Evolutionary conservation across 2,329 filamentous ascomycete genomes (phyloP), one percentile per base, ranked within the genome.

Genomic region (Trichocomaceae sp.): DNA sequence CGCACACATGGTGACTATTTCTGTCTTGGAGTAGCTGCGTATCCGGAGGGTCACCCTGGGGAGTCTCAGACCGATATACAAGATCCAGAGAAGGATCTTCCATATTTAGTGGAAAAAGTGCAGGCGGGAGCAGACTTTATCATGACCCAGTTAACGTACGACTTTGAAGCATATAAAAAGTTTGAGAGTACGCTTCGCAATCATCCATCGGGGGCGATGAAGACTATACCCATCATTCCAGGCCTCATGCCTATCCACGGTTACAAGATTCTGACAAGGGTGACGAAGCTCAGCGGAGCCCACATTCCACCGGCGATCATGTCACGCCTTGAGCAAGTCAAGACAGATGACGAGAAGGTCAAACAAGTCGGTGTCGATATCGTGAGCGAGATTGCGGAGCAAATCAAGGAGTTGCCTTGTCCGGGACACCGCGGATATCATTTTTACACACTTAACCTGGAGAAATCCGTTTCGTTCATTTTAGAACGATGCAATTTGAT

Each of bases 91-190:
- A 74, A 76, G 52, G 93, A 99, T 72, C 74, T 99, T 57, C 88
- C 91, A 0, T 95, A 87, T 65, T 78, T 99, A 52, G 83, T 95
- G 10, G 90, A 96, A 62, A 99, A 99, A 79, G 87, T 86, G 0
- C 79, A 86, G 63, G 93, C 93, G 3, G 93, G 93, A 1, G 93
- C 91, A 50, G 91, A 97, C 73, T 99, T 99, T 67, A 87, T 99
- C 72, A 96, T 99, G 89, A 97, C 93, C 0, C 93, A 99, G 71
- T 79, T 99, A 8, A 97, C 96, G 72, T 99, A 96, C 71, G 90
- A 97, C 67, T 81, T 90, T 22, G 79, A 87, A 3, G 88, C 88
- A 17, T 99, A 95, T 68, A 81, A 85, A 54, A 77, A 77, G 33
- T 97, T 95, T 66, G 92, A 97, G 74, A 80, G 76, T 60, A 82